Evolutionary conservation across 176 grass and related monocot genomes (phyloP).

Genomic region (Ampelocalamus luodianensis): DNA sequence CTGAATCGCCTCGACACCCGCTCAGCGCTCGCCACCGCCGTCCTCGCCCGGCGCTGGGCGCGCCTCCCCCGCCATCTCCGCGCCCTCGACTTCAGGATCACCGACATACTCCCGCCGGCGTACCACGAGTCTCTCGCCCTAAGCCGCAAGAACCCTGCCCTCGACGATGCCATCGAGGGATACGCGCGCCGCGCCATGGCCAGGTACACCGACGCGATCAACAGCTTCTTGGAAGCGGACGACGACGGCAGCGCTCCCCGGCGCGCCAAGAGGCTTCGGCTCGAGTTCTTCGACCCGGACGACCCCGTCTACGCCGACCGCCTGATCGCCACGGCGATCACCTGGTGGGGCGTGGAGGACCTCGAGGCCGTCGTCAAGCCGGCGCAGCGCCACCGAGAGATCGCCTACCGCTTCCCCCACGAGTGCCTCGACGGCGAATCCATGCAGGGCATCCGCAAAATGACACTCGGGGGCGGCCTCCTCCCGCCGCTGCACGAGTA

Average conservation of each 20-base stretch:
- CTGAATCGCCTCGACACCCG: not conserved
- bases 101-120: not conserved
- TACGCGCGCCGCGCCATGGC: not conserved
- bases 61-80: not conserved
- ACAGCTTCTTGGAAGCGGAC: not conserved
- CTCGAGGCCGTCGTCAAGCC: not conserved
- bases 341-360: not conserved
- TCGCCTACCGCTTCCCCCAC: not conserved
- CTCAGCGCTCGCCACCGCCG: not conserved
- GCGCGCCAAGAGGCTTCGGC: not conserved
- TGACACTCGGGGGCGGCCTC: not conserved
- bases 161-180: not conserved
- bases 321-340: slow-evolving; percentile 1
- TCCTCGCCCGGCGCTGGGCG: not conserved
- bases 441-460: not conserved
- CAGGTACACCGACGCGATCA: not conserved
- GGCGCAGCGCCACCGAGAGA: no score
- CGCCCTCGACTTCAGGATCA: not conserved
- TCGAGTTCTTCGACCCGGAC: not conserved
- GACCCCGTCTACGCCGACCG: not conserved
- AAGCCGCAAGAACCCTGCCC: not conserved
- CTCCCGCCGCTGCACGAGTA: not conserved
- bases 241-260: not conserved
- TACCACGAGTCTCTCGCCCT: not conserved
- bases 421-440: not conserved